Evolutionary conservation across 805 yeast species (phyloP).

Genomic region (Nakazawaea wickerhamii): DNA sequence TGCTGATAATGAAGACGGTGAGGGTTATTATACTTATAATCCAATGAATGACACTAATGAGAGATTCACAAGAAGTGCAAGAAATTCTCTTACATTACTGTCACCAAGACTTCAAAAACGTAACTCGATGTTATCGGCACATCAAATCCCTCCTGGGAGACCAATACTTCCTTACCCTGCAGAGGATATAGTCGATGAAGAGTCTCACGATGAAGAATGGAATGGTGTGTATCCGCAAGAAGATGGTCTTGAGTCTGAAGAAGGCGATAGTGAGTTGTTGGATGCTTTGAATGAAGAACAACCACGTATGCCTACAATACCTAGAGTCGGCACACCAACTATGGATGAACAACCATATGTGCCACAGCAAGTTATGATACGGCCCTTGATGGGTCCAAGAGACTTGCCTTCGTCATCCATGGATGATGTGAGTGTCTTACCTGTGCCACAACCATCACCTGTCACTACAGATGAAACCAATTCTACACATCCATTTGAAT

Average conservation of each 20-base stretch:
- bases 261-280: neutral
- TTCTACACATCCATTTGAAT: neutral
- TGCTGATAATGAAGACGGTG: conserved; percentile 8
- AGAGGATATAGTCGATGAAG: neutral
- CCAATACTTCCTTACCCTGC: conserved; percentile 8
- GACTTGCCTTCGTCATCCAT: conserved; percentile 3
- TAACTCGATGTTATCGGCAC: conserved; percentile 1
- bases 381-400: conserved; percentile 11
- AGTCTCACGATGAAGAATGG: too few relatives aligned
- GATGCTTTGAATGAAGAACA: conserved; percentile 3
- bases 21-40: conserved; percentile 9
- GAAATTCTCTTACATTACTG: neutral
- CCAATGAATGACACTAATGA: conserved; percentile 8
- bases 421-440: neutral
- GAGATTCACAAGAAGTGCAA: neutral
- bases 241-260: neutral
- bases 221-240: neutral
- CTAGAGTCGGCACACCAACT: conserved; percentile 10
- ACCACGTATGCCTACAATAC: conserved; percentile 8
- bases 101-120: conserved; percentile 1
- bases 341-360: conserved; percentile 5
- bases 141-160: conserved; percentile 1
- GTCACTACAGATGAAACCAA: neutral
- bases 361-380: conserved; percentile 1
- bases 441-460: neutral